These are phyloP conservation scores for Podaxis mareebaensis DNA, from an alignment of 768 basidiomycete genomes.

Conservation along the genomic window DNA sequence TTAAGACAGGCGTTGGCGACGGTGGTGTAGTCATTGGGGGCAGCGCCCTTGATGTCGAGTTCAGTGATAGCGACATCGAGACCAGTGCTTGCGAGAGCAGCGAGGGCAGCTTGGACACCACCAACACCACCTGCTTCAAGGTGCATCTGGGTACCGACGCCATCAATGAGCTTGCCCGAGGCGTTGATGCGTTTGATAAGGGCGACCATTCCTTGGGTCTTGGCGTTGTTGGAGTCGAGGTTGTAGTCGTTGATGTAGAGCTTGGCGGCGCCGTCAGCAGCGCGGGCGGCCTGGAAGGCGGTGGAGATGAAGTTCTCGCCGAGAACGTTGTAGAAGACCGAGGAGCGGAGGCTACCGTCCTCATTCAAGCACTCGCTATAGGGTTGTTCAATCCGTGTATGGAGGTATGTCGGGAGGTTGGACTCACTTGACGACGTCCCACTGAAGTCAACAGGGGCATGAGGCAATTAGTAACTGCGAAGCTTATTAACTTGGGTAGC, in stretches of 20 bases:
- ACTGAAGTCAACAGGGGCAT: neutral
- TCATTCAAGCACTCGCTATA: constrained; percentile 43
- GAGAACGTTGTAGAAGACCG: constrained; percentile 42
- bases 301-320: constrained; percentile 43
- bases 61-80: constrained; percentile 52
- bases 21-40: constrained; percentile 42
- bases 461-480: constrained; percentile 1
- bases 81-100: constrained; percentile 40
- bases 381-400: neutral
- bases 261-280: constrained; percentile 39
- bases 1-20: constrained; percentile 48
- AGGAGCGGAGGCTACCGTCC: constrained; percentile 37
- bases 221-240: constrained; percentile 51
- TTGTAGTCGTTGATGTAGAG: constrained; percentile 50
- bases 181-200: constrained; percentile 44
- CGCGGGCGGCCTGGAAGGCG: constrained; percentile 44
- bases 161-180: constrained; percentile 40
- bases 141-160: constrained; percentile 50
- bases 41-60: constrained; percentile 39
- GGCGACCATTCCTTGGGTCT: constrained; percentile 39
- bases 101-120: constrained; percentile 42
- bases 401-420: neutral
- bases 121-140: constrained; percentile 39
- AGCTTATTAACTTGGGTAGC: neutral
- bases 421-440: constrained; percentile 24